A percentile compares a stretch with the other conserved stretches of the same genome.
phyloP scores from a whole-genome alignment of 2,329 filamentous ascomycete genomes.

The Beauveria australis region DNA sequence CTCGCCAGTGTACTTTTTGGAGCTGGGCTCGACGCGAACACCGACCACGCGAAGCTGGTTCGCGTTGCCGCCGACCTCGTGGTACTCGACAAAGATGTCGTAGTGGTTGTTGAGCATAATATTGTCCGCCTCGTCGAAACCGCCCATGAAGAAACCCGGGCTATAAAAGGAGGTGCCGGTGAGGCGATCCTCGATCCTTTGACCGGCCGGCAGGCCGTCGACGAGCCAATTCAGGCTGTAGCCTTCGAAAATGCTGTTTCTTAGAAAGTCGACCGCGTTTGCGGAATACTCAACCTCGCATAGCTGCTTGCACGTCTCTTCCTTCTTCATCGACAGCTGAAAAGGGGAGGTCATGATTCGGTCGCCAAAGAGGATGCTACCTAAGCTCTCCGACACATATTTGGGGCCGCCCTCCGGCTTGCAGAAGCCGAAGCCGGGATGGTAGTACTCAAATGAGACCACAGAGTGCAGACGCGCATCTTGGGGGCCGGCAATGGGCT shows the following conservation, averaged over 20 bases:
- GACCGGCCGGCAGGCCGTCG: constrained; percentile 85
- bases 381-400: constrained; percentile 71
- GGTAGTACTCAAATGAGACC: constrained; percentile 94
- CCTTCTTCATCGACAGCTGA: constrained; percentile 74
- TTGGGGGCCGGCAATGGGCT: constrained; percentile 67
- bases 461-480: constrained; percentile 85
- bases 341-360: constrained; percentile 96
- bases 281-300: constrained; percentile 58
- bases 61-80: constrained; percentile 59
- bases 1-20: constrained; percentile 49
- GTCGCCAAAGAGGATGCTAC: constrained; percentile 95
- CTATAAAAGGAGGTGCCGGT: constrained; percentile 78
- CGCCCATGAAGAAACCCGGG: constrained; percentile 78
- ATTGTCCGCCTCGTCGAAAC: constrained; percentile 43
- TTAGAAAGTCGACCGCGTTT: constrained; percentile 68
- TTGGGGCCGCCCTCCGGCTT: constrained; percentile 66
- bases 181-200: constrained; percentile 67
- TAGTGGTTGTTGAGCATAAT: constrained; percentile 85
- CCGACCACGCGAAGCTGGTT: constrained; percentile 82
- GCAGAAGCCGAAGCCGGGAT: constrained; percentile 82
- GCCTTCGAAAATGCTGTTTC: constrained; percentile 69
- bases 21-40: constrained; percentile 77
- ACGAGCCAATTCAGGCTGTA: constrained; percentile 96
- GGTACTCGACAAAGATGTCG: constrained; percentile 88
- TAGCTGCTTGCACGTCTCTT: constrained; percentile 78